Evolutionary conservation across 1,284 basidiomycete genomes (phyloP), one percentile per base, ranked within the genome.

Genomic region (Megacollybia platyphylla): DNA sequence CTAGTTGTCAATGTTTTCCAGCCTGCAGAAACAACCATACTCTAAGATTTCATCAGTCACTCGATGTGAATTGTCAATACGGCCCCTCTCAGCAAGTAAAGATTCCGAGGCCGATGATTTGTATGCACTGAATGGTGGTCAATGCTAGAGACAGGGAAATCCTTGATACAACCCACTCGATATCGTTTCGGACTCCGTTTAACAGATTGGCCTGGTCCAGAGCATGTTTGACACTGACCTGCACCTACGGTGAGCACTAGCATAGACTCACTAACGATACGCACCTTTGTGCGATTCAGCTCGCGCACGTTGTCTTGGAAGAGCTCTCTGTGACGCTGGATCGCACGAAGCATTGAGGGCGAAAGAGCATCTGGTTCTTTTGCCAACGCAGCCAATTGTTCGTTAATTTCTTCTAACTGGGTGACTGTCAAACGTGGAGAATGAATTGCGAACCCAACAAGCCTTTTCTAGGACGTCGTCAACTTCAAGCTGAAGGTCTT

Each of bases 11-110:
- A 42, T 43, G 30, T 26, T 39, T 27, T 43, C 43, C 31, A 39
- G 28, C 37, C 20, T 35, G n/a, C 31, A 41, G 24, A 32, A 26
- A 10, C 37, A 24, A 18, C 60, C 81, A 49, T 55, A 96, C 92
- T 87, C 76, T 13, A 97, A 68, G 29, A 93, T 77, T 38, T 88
- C 86, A 57, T 98, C 94, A 28, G 91, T 87, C 92, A 97, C 97
- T 49, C 76, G 69, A 63, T 97, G 92, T 18, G 86, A 90, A 51
- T 79, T 87, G 61, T 97, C 94, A 52, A 98, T 92, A 45, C 79
- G 73, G 4, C 81, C 76, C 29, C 96, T 74, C 62, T 98, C 94
- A 15, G 82, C 80, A 11, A 98, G 69, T 31, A 97, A 64, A 2
- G 87, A 77, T 53, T 97, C 93, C 3, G 87, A 81, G 40, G 88